Base-by-base conservation (phyloP, 176 grass and related monocot species). In the Tillandsia fasciculata region DNA sequence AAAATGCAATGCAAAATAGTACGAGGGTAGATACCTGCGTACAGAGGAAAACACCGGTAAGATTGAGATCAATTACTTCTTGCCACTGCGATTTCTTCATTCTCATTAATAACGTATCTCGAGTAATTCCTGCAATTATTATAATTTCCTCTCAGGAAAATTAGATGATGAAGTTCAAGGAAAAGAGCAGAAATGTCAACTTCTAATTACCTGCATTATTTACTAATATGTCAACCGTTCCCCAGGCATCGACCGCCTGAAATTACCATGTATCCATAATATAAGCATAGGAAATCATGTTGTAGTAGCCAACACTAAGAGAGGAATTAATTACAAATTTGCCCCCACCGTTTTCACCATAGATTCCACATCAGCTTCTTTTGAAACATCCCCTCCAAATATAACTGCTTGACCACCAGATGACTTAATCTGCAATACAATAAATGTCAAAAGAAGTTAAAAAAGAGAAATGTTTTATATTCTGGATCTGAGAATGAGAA, bases 71-170 rank as follows among this genome's bases (percentile, higher is more conserved):
- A 78, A 99, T 99, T 69, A 99, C 94, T 70, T 99, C 94, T 81
- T 93, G 90, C 94, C 94, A 99, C 76, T 99, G 94, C 47, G 84
- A 78, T 93, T 88, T 93, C 78, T 99, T 99, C 94, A 99, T 99
- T 80, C 94, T 83, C 90, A 99, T 99, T 71, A 99, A 84, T 71
- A 99, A 78, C 61, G 90, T 90, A 50, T 99, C 94, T 48, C 94
- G 70, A 58, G 94, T 99, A 80, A 93, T 99, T 72, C 94, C 94
- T 99, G 70, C 27, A 77, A 73, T 64, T 72, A 90, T 49, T 52
- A 65, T 18, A 15, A 66, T 51, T 56, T 51, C 14, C 50, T 26
- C 4, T 17, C 72, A 22, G 12, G 2, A 50, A 76, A 69, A 75
- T 48, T 68, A 52, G 53, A 58, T 48, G 69, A 17, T 78, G 51